Evolutionary conservation across 169 alveolate species (phyloP), one percentile per base, ranked within the genome.

Genomic region (Eimeria acervulina): DNA sequence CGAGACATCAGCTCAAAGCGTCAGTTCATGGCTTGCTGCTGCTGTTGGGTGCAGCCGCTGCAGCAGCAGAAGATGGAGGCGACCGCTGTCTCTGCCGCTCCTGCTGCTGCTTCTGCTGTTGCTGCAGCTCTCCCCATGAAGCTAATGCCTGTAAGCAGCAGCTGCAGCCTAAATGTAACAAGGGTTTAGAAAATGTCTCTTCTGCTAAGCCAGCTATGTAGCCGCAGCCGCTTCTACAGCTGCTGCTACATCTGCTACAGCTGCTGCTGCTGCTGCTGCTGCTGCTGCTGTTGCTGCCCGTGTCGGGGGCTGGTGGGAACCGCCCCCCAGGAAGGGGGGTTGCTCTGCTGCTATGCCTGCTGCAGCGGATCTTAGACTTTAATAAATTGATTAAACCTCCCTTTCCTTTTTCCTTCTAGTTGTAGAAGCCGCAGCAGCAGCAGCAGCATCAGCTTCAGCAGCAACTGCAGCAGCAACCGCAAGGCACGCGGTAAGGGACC

Each of bases 1-100:
- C n/a, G 42, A 33, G 42, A 19, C 84, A 74, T 74, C 26, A 74
- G 84, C 84, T n/a, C 84, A 15, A 66, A 28, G 36, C 23, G 76
- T 28, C 76, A 66, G 28, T 66, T 66, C 31, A 66, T 66, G 36
- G 21, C 59, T 17, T 51, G 59, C 59, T 51, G 59, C 59, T 51
- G 7, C 59, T 51, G 59, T 51, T 51, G 59, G 59, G 21, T 51
- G 59, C 59, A 51, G 59, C 59, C 7, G 59, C 59, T 51, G 59
- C 59, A 51, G 59, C 59, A 12, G 59, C 59, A 1, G 59, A 12
- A 66, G 76, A 1, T 28, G 76, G 12, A 66, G 76, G 8, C 28
- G 76, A 17, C 76, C 13, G 76, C 76, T 66, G 76, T 26, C 76
- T 1, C 76, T 28, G 36, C 76, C 1, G 76, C 36, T 19, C 31